Evolutionary conservation across 495 filamentous ascomycete species (phyloP).

Genomic region (Talaromyces nanjingensis): DNA sequence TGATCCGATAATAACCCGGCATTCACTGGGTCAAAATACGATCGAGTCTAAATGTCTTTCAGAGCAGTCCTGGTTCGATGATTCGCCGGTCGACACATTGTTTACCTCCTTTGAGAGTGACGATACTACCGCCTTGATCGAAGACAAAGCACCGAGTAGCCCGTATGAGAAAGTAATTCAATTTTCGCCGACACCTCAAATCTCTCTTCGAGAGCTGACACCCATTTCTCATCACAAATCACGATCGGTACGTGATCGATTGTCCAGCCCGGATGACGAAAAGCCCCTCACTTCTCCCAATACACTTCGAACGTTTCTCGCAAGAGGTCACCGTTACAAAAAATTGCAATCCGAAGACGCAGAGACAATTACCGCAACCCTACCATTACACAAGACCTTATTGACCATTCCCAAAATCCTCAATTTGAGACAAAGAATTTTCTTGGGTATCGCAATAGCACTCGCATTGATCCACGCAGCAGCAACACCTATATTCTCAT

Average conservation of each 20-base stretch:
- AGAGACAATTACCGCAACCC: neutral
- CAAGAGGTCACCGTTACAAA: neutral
- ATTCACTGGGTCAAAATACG: neutral
- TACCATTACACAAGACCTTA: slow-evolving; percentile 44
- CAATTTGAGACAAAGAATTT: slow-evolving; percentile 35
- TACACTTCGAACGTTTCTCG: neutral
- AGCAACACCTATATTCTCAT: slow-evolving; percentile 72
- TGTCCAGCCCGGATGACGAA: neutral
- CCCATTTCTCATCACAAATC: neutral
- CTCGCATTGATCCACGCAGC: slow-evolving; percentile 46
- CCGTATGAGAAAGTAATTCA: neutral
- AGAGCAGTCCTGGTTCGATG: neutral
- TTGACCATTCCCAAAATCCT: slow-evolving; percentile 67
- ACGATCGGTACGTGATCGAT: neutral
- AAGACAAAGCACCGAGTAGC: neutral
- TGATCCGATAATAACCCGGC: neutral
- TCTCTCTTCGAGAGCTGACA: neutral
- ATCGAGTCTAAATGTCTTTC: neutral
- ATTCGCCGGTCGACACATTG: neutral
- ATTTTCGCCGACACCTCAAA: neutral
- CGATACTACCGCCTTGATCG: neutral
- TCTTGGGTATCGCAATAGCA: slow-evolving; percentile 54
- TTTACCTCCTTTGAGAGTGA: neutral
- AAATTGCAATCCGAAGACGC: neutral
- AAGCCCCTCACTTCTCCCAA: neutral